Conservation (phyloP, 495 filamentous ascomycete species). For the Daldinia vernicosa region DNA sequence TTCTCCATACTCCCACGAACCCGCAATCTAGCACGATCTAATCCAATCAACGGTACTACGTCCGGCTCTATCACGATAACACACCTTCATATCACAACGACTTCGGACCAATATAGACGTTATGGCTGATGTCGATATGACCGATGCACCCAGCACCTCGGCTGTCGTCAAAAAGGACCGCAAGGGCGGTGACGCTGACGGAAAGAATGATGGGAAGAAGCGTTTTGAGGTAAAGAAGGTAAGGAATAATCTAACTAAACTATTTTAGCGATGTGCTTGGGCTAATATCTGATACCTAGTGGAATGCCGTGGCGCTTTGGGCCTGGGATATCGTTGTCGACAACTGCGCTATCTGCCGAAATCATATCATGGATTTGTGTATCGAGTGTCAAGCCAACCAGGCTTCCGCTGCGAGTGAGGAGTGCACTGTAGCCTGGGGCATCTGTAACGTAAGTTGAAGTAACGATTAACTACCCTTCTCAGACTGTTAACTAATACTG, state of each 20-base stretch:
- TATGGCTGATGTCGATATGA: slow-evolving; percentile 99
- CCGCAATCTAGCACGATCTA: neutral
- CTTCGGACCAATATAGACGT: neutral
- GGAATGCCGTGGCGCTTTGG: slow-evolving; percentile 99
- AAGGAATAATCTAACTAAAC: slow-evolving; percentile 24
- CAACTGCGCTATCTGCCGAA: slow-evolving; percentile 99
- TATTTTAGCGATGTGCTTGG: neutral
- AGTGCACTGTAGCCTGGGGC: slow-evolving; percentile 98
- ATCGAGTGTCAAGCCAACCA: slow-evolving; percentile 99
- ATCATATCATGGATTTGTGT: slow-evolving; percentile 99
- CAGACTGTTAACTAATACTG: slow-evolving; percentile 32
- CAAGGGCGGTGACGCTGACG: slow-evolving; percentile 63
- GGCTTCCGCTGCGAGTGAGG: slow-evolving; percentile 94
- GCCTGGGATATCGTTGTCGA: slow-evolving; percentile 99
- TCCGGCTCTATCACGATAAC: neutral
- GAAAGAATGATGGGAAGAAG: slow-evolving; percentile 79
- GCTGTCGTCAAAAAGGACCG: slow-evolving; percentile 63
- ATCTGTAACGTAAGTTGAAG: slow-evolving; percentile 88
- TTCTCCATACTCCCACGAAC: neutral
- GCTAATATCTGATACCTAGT: slow-evolving; percentile 62
- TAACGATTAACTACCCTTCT: neutral
- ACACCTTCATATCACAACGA: neutral
- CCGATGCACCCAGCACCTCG: slow-evolving; percentile 71
- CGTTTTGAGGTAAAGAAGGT: slow-evolving; percentile 99
- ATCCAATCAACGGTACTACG: neutral